Evolutionary conservation across 345 rosid genomes (phyloP).

Genomic region (Pelargonium nanum): DNA sequence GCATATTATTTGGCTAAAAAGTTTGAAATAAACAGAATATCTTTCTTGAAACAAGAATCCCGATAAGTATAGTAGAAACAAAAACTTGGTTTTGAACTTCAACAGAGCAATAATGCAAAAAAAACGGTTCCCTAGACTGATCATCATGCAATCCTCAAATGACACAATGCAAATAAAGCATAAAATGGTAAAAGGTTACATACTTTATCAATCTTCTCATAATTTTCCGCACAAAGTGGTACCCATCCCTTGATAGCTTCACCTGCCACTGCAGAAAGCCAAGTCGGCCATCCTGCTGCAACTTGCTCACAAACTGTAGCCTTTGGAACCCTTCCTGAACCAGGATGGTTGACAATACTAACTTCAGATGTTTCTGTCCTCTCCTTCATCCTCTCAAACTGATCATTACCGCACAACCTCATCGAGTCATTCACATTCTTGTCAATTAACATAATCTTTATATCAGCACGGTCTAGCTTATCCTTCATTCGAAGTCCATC

Average conservation of each 20-base stretch:
- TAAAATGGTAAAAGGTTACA: conserved; percentile 13
- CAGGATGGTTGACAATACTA: conserved; percentile 19
- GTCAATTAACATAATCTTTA: conserved; percentile 41
- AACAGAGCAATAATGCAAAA: conserved; percentile 2
- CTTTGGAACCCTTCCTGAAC: conserved; percentile 28
- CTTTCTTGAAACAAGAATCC: background rate
- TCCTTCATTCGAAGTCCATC: conserved; percentile 33
- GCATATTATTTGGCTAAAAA: too few species aligned
- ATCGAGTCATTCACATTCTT: conserved; percentile 40
- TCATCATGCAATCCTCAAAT: background rate
- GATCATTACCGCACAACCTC: conserved; percentile 34
- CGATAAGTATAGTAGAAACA: background rate
- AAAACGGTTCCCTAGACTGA: background rate
- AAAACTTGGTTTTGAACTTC: background rate
- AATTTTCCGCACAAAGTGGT: conserved; percentile 54
- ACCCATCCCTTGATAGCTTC: conserved; percentile 84
- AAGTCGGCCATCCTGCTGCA: conserved; percentile 87
- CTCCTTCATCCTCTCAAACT: conserved; percentile 32
- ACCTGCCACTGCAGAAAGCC: conserved; percentile 74
- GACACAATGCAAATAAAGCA: background rate
- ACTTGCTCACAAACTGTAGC: conserved; percentile 45
- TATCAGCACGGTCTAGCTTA: conserved; percentile 34
- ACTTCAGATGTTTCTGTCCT: conserved; percentile 24
- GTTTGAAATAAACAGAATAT: background rate
- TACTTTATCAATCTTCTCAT: conserved; percentile 79